Conservation (phyloP, 2,329 filamentous ascomycete species). For the Cercospora nicotianae region DNA sequence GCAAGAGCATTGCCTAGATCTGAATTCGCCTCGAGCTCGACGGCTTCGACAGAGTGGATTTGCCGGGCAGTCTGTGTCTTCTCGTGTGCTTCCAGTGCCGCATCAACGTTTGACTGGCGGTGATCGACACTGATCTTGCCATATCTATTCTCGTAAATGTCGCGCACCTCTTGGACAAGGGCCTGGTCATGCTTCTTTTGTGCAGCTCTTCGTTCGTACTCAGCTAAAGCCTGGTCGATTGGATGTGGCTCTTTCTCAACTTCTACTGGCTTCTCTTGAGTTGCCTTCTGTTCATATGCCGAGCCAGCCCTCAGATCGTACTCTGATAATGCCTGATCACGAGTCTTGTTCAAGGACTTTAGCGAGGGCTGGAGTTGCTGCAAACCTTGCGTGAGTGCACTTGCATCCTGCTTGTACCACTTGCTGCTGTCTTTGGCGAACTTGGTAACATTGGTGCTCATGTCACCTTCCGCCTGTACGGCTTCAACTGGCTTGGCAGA, state of each 20-base stretch:
- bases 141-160: constrained; percentile 47
- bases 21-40: constrained; percentile 28
- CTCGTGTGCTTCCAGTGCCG: constrained; percentile 10
- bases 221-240: constrained; percentile 13
- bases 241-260: background rate
- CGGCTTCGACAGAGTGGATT: background rate
- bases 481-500: constrained; percentile 18
- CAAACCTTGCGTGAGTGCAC: constrained; percentile 2
- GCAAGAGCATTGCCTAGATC: constrained; percentile 31
- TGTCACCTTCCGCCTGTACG: constrained; percentile 42
- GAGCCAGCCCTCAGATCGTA: constrained; percentile 11
- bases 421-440: constrained; percentile 37
- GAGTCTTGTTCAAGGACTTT: constrained; percentile 1
- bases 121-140: constrained; percentile 41
- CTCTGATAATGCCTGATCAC: constrained; percentile 6
- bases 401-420: constrained; percentile 42
- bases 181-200: constrained; percentile 36
- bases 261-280: background rate
- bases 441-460: constrained; percentile 39
- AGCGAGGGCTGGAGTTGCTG: constrained; percentile 10
- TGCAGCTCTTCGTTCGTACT: constrained; percentile 25
- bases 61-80: background rate
- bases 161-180: constrained; percentile 42
- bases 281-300: constrained; percentile 12
- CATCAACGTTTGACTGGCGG: constrained; percentile 23